phyloP scores from a whole-genome alignment of 345 rosid genomes.

The Syzygium grande region DNA sequence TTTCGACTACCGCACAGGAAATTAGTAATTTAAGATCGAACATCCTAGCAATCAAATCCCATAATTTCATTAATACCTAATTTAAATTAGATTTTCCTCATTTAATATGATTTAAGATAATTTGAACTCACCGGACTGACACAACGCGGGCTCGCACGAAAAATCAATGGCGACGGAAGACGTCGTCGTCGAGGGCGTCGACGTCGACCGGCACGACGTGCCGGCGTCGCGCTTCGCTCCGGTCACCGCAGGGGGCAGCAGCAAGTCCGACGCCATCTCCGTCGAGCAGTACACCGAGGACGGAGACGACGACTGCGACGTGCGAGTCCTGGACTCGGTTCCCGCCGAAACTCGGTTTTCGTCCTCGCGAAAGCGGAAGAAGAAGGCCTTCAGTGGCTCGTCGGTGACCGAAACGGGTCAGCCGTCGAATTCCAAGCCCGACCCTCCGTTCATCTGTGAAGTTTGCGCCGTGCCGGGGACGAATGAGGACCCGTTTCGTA shows the following conservation, averaged over 20 bases:
- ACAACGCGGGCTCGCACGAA: neutral
- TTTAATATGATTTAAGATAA: neutral
- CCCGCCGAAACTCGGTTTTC: neutral
- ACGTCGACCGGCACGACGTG: neutral
- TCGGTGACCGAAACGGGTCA: neutral
- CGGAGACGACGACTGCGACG: neutral
- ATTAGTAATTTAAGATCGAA: too few species aligned
- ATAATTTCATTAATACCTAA: neutral
- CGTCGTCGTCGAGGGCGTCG: neutral
- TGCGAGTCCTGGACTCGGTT: neutral
- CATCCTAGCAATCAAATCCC: too few species aligned
- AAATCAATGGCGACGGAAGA: neutral
- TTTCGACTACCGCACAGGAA: too few species aligned
- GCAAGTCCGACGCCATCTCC: constrained; percentile 1
- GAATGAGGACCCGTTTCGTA: constrained; percentile 9
- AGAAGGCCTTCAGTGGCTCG: neutral
- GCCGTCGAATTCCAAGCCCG: neutral
- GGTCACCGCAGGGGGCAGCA: neutral
- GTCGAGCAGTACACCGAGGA: constrained; percentile 3
- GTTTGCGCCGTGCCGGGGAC: constrained; percentile 38
- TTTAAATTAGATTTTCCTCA: neutral
- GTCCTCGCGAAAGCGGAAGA: neutral
- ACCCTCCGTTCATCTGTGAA: constrained; percentile 26
- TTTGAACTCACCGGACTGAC: neutral
- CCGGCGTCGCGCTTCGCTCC: neutral